A percentile compares a stretch with the other conserved stretches of the same genome.
Conservation (phyloP, 495 filamentous ascomycete species). For the Neurospora sp. region DNA sequence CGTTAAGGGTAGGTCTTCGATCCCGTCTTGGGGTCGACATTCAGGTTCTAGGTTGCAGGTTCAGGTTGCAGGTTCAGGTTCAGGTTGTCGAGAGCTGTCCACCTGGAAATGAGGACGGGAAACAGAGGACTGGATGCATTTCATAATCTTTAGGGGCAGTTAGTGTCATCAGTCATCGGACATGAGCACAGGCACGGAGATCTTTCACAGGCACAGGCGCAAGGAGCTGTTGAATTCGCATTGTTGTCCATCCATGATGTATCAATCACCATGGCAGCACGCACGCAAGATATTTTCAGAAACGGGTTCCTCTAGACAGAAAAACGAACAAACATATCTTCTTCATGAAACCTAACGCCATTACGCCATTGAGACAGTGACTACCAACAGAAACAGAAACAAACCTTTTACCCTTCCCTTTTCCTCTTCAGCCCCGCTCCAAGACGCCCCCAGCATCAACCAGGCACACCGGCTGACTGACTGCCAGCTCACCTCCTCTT, state of each 20-base stretch:
- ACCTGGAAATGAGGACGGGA: neutral
- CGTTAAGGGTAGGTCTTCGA: too few species aligned
- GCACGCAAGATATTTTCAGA: neutral
- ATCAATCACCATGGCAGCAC: neutral
- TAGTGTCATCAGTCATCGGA: neutral
- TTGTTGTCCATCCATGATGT: neutral
- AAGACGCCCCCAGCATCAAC: neutral
- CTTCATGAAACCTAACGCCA: neutral
- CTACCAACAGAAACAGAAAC: neutral
- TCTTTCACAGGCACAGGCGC: neutral
- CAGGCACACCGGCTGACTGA: neutral
- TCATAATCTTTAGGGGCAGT: neutral
- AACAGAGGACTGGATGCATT: neutral
- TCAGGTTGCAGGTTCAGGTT: too few species aligned
- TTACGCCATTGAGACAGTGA: neutral
- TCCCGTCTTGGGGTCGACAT: too few species aligned
- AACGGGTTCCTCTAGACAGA: neutral
- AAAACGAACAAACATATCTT: neutral
- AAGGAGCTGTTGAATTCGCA: neutral
- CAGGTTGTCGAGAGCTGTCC: neutral
- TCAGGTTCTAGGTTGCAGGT: too few species aligned
- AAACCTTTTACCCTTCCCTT: neutral
- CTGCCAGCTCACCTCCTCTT: slow-evolving; percentile 35
- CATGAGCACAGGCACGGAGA: neutral
- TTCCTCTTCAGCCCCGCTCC: neutral